Evolutionary conservation across 768 basidiomycete genomes (phyloP).

Genomic region (Ramaria rubella): DNA sequence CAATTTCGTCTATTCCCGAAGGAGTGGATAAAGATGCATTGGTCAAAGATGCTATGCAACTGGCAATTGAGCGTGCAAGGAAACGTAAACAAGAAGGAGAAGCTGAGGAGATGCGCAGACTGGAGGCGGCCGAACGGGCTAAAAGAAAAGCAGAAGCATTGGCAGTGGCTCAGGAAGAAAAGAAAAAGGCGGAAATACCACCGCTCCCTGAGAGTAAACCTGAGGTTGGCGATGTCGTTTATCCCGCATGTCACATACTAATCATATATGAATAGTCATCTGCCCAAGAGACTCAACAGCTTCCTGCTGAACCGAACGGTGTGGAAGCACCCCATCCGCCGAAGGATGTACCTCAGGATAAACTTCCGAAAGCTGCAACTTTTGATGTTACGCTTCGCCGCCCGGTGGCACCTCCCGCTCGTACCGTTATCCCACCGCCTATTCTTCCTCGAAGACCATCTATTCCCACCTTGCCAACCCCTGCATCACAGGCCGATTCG

Average conservation of each 20-base stretch:
- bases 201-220: slow-evolving; percentile 9
- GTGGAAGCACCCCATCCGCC: background rate
- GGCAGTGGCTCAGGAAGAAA: slow-evolving; percentile 62
- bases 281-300: background rate
- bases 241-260: background rate
- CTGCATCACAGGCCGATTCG: slow-evolving; percentile 44
- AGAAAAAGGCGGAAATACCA: slow-evolving; percentile 39
- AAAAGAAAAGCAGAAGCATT: slow-evolving; percentile 49
- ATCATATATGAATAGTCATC: background rate
- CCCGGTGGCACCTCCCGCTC: background rate
- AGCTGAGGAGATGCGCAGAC: slow-evolving; percentile 65
- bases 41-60: slow-evolving; percentile 53
- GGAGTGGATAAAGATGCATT: slow-evolving; percentile 21
- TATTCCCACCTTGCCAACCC: slow-evolving; percentile 21
- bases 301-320: background rate
- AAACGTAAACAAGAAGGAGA: slow-evolving; percentile 78
- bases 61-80: slow-evolving; percentile 76
- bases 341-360: background rate
- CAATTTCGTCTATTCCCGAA: slow-evolving; percentile 36
- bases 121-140: slow-evolving; percentile 49
- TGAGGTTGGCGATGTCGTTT: background rate
- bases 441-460: slow-evolving; percentile 26
- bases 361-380: background rate
- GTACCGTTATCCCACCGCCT: background rate
- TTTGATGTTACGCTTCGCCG: background rate